phyloP scores from a whole-genome alignment of 148 eudicot genomes.

The Oxyria digyna region DNA sequence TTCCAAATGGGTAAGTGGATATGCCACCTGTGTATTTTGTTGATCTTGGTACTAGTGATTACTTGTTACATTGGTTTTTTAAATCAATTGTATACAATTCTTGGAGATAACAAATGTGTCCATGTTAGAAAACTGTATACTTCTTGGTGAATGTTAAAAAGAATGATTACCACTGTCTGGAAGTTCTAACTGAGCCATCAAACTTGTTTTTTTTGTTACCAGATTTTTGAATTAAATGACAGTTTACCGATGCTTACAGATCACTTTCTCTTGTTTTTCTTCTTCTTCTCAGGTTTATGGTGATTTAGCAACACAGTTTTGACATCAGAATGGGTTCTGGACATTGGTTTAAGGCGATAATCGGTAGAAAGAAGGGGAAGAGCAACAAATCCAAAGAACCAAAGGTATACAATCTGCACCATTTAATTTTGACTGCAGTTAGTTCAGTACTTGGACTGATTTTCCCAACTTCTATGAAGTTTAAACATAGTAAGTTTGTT shows the following conservation, averaged over 20 bases:
- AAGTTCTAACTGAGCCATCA: background rate
- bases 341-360: conserved; percentile 67
- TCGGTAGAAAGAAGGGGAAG: conserved; percentile 55
- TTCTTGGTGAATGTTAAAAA: background rate
- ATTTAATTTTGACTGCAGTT: background rate
- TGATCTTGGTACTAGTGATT: background rate
- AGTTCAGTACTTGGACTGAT: no score
- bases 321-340: conserved; percentile 62
- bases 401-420: conserved; percentile 31
- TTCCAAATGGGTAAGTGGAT: background rate
- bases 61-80: background rate
- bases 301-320: conserved; percentile 11
- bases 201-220: background rate
- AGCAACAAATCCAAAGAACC: conserved; percentile 24
- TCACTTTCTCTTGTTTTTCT: background rate
- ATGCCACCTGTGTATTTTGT: background rate
- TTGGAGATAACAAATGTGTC: background rate
- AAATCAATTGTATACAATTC: background rate
- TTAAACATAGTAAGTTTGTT: background rate
- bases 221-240: background rate
- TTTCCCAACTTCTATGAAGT: background rate
- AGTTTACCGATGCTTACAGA: background rate
- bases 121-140: background rate
- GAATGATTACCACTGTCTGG: background rate
- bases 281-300: conserved; percentile 6